Evolutionary conservation across 2,329 filamentous ascomycete species (phyloP).

Genomic region (Tolypocladium pustulatum): DNA sequence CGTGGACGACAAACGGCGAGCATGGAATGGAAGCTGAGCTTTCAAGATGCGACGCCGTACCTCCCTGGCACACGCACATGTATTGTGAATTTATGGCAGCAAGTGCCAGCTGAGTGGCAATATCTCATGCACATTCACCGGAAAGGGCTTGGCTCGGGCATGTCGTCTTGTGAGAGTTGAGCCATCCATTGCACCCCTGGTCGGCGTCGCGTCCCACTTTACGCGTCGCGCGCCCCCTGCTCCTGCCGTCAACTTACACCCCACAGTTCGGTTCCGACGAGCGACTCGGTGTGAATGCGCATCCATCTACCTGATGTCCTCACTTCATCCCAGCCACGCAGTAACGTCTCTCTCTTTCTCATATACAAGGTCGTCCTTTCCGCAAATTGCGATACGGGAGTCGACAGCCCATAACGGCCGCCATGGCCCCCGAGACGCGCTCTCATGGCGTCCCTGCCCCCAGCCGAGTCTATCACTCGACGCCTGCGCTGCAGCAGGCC

Average conservation of each 20-base stretch:
- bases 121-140: too few species aligned
- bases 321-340: background rate
- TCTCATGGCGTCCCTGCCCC: constrained; percentile 25
- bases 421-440: constrained; percentile 26
- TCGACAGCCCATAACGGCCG: background rate
- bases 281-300: too few species aligned
- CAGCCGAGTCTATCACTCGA: constrained; percentile 26
- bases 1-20: background rate
- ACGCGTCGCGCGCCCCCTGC: background rate
- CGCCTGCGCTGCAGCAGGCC: constrained; percentile 24
- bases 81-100: background rate
- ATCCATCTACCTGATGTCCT: too few species aligned
- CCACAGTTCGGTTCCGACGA: background rate
- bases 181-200: background rate
- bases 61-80: background rate
- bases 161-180: background rate
- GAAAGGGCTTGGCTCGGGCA: too few species aligned
- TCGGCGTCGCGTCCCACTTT: constrained; percentile 1
- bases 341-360: too few species aligned
- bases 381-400: background rate
- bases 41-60: background rate
- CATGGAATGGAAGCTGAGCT: background rate
- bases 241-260: background rate
- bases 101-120: background rate
- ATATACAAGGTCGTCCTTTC: background rate